Evolutionary conservation across 208 protist genomes (phyloP), one percentile per base, ranked within the genome.

Genomic region (Leptomonas seymouri): DNA sequence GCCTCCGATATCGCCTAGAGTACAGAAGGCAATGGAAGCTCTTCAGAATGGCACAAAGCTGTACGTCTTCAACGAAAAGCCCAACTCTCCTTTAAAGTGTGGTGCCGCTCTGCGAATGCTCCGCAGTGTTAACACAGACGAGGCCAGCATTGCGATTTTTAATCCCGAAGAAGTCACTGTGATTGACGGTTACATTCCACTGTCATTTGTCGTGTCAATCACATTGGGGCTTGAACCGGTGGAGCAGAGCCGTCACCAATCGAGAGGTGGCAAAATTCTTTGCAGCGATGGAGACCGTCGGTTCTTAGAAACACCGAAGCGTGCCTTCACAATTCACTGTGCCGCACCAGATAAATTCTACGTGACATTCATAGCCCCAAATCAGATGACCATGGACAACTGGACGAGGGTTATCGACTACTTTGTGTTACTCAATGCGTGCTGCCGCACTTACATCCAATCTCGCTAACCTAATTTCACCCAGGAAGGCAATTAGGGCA

Each of bases 161-260:
- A 86, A 78, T 45, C 44, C 64, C n/a, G 34, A 15, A 21, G 75
- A 82, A 12, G 50, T 9, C 20, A 45, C 56, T 1, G 36, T 67
- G 20, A 78, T 89, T 46, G 76, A 89, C 25, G 80, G 80, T 0
- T 86, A 89, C 74, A 84, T 89, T 42, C 83, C 83, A 3, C 65
- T 89, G 20, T 67, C 75, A 6, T 85, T 84, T 51, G 20, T 89
- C 3, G 56, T 77, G 16, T 78, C 70, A 0, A 56, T 89, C 21
- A 74, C 71, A 12, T 72, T 65, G 21, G 76, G 76, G 0, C 58
- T 89, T 36, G 68, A 89, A 23, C 61, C 70, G 3, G 67, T 80
- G 1, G 80, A 89, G 46, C 49, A 61, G 8, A 30, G 69, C 9
- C 68, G 60, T 25, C 62, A 78, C 27, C 42, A 73, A 18, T 73